Conservation (phyloP, 75 land plant species). For the Adiantum capillusveneris region DNA sequence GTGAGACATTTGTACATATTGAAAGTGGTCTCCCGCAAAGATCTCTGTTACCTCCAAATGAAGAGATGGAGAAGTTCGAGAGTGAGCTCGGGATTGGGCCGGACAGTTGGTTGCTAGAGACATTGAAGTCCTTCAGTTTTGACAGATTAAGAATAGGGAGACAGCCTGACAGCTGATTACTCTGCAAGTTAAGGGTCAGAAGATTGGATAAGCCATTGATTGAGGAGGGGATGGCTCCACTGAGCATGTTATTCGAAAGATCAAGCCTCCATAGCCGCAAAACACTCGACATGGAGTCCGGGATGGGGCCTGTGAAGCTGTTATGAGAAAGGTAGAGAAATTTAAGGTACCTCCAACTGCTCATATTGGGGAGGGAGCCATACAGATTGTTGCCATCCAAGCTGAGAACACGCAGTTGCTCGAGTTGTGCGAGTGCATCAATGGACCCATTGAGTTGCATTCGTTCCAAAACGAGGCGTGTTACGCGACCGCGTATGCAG, state of each 20-base stretch:
- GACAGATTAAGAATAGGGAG: constrained; percentile 27
- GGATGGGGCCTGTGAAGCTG: constrained; percentile 43
- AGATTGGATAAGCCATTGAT: constrained; percentile 45
- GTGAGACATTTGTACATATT: constrained; percentile 26
- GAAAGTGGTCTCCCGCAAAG: constrained; percentile 63
- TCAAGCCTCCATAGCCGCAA: constrained; percentile 56
- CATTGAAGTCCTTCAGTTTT: constrained; percentile 53
- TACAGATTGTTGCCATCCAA: constrained; percentile 44
- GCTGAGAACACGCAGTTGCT: constrained; percentile 62
- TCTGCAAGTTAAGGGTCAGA: constrained; percentile 50
- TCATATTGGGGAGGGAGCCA: constrained; percentile 57
- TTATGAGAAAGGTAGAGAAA: constrained; percentile 57
- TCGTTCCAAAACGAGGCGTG: constrained; percentile 43
- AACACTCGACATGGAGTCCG: constrained; percentile 34
- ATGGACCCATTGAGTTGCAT: constrained; percentile 21
- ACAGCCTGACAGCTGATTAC: constrained; percentile 47
- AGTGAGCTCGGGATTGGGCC: constrained; percentile 51
- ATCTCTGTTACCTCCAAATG: constrained; percentile 40
- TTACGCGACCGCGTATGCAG: constrained; percentile 36
- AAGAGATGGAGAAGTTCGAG: constrained; percentile 33
- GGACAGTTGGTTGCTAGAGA: constrained; percentile 44
- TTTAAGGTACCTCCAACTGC: constrained; percentile 41
- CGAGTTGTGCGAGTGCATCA: constrained; percentile 20
- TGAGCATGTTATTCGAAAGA: constrained; percentile 49
- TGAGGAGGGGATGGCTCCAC: constrained; percentile 47